Conservation (phyloP, 2,329 filamentous ascomycete genomes). For the Leptographium galeiforme region DNA sequence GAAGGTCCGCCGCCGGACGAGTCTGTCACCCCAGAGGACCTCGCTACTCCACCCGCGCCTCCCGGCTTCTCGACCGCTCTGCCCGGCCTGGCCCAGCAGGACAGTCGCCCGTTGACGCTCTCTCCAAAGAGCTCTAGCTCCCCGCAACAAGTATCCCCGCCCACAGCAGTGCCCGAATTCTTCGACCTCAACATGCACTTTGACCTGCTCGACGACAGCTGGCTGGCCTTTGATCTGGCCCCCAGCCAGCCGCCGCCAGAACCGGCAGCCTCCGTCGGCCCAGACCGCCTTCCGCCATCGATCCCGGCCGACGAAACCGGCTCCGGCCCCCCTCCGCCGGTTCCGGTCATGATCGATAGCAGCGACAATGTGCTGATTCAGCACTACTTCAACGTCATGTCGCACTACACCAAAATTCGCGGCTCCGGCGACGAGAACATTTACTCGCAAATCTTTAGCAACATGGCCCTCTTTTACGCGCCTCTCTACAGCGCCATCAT, state of each 20-base stretch:
- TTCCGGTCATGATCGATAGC: background rate
- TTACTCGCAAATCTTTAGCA: conserved; percentile 5
- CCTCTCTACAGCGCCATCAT: conserved; percentile 4
- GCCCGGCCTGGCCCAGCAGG: background rate
- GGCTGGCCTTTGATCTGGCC: background rate
- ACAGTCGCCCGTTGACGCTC: too few species aligned
- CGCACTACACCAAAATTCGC: conserved; percentile 3
- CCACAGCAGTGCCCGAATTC: background rate
- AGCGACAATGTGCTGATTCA: conserved; percentile 1
- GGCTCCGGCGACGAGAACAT: conserved; percentile 4
- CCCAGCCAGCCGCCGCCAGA: too few species aligned
- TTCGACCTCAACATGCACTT: conserved; percentile 6
- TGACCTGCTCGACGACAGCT: conserved; percentile 1
- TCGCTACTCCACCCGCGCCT: too few species aligned
- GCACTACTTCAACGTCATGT: conserved; percentile 5
- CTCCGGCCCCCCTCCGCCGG: too few species aligned
- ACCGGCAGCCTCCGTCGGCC: too few species aligned
- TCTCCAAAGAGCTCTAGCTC: too few species aligned
- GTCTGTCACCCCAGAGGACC: too few species aligned
- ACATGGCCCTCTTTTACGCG: conserved; percentile 4
- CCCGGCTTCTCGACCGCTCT: too few species aligned
- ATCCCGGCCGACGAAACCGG: background rate
- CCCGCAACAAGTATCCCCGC: too few species aligned
- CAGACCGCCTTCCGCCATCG: background rate
- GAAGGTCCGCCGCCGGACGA: background rate